A percentile compares a stretch with the other conserved stretches of the same genome.
These are phyloP conservation scores for Cryphonectria nitschkei DNA, from an alignment of 2,329 filamentous ascomycete species.

Conservation along the genomic window DNA sequence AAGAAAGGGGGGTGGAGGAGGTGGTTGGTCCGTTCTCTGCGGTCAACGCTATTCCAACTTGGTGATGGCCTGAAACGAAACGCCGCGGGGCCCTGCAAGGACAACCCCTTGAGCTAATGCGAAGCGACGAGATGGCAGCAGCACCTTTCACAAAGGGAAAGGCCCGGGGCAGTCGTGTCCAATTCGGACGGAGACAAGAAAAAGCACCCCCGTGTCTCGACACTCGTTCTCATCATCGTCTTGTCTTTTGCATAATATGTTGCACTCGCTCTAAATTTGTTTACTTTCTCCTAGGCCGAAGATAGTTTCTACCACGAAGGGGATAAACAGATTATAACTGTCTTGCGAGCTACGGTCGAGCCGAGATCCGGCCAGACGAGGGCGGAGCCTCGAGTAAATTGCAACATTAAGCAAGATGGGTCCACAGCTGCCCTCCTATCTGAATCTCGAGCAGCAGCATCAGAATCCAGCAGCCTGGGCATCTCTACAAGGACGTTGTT, in stretches of 20 bases:
- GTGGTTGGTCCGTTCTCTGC: not conserved
- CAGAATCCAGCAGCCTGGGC: not conserved
- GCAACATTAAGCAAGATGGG: conserved; percentile 1
- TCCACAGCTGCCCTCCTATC: not conserved
- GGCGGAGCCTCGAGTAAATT: conserved; percentile 7
- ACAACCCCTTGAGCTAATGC: conserved; percentile 9
- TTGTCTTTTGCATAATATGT: conserved; percentile 1
- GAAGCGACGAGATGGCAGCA: conserved; percentile 1
- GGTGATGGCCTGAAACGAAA: conserved; percentile 11
- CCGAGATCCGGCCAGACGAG: conserved; percentile 7
- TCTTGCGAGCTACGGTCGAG: not conserved
- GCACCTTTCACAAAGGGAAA: conserved; percentile 4
- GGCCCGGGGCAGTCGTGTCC: not conserved
- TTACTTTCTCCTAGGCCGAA: not conserved
- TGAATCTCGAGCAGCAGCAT: not conserved
- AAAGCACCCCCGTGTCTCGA: not conserved
- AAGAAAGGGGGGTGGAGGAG: not conserved
- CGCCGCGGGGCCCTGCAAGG: conserved; percentile 4
- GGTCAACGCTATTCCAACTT: not conserved
- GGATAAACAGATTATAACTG: not conserved
- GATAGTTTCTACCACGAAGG: not conserved
- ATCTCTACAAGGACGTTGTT: not conserved
- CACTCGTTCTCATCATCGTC: not conserved
- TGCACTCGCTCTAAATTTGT: conserved; percentile 3
- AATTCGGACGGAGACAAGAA: not conserved